phyloP scores from a whole-genome alignment of 1,284 basidiomycete species.

The Naganishia sp. region DNA sequence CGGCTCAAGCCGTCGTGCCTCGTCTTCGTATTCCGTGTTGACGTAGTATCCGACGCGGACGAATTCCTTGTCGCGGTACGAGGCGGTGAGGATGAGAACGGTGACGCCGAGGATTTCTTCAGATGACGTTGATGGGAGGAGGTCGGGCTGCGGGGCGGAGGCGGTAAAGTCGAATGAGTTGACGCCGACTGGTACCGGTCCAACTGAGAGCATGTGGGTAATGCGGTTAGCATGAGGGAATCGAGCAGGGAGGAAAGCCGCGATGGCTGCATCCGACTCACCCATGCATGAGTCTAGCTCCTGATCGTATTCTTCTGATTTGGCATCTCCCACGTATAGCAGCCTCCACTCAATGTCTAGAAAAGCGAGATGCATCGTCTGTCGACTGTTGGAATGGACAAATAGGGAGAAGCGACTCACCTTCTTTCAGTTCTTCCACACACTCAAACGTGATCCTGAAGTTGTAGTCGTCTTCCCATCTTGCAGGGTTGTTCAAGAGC shows the following conservation, averaged over 20 bases:
- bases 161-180: conserved; percentile 97
- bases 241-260: no score
- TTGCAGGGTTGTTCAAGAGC: conserved; percentile 89
- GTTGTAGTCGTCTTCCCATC: conserved; percentile 85
- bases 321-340: conserved; percentile 94
- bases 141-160: conserved; percentile 66
- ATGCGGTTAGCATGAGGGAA: neutral
- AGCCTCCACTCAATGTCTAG: conserved; percentile 96
- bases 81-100: conserved; percentile 88
- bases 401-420: conserved; percentile 54
- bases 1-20: conserved; percentile 77
- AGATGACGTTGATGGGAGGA: conserved; percentile 62
- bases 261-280: conserved; percentile 36
- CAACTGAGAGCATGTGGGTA: conserved; percentile 58
- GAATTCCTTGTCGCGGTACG: conserved; percentile 94
- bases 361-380: neutral
- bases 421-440: conserved; percentile 87
- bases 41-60: conserved; percentile 99
- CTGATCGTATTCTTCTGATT: conserved; percentile 87
- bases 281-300: conserved; percentile 92
- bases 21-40: conserved; percentile 95
- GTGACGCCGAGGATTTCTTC: conserved; percentile 75
- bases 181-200: conserved; percentile 89
- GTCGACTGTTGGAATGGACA: neutral
- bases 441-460: conserved; percentile 98